Percentiles rank a stretch among this genome's conserved stretches.
Conservation (phyloP, 1,284 basidiomycete genomes). For the Tilletia indica region DNA sequence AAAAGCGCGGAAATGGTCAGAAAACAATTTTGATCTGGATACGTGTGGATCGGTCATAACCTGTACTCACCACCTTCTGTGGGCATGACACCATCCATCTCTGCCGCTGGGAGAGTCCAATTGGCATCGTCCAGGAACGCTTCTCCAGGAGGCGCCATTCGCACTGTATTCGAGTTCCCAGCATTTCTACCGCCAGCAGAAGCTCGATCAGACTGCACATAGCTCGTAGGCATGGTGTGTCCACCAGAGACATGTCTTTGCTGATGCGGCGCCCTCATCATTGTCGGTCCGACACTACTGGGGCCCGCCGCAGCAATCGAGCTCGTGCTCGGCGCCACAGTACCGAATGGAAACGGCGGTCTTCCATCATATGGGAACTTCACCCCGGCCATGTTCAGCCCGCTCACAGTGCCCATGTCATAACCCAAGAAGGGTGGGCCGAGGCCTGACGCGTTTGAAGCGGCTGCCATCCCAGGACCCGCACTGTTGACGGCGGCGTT, state of each 20-base stretch:
- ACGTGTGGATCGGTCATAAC: too few relatives aligned
- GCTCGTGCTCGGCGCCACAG: not conserved
- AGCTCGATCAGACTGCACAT: not conserved
- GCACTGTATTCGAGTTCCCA: not conserved
- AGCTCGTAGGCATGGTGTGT: not conserved
- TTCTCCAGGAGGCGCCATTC: not conserved
- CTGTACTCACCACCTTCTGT: slow-evolving; percentile 10
- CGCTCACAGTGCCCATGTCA: not conserved
- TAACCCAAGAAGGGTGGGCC: not conserved
- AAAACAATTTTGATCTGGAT: too few relatives aligned
- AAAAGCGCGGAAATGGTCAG: not conserved
- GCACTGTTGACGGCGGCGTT: not conserved
- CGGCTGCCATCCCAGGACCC: too few relatives aligned
- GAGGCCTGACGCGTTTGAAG: not conserved
- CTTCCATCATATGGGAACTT: not conserved
- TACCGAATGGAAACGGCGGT: not conserved
- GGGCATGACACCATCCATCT: slow-evolving; percentile 13
- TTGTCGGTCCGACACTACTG: slow-evolving; percentile 2
- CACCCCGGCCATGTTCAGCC: not conserved
- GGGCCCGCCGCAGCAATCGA: slow-evolving; percentile 1
- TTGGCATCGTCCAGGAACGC: slow-evolving; percentile 3
- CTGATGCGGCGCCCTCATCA: slow-evolving; percentile 13
- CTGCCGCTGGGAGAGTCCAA: not conserved
- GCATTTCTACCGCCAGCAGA: not conserved
- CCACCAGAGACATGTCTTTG: not conserved